A percentile compares a stretch with the other conserved stretches of the same genome.
Evolutionary conservation across 2,329 filamentous ascomycete species (phyloP).

Genomic region (Gliomastix tumulicola): DNA sequence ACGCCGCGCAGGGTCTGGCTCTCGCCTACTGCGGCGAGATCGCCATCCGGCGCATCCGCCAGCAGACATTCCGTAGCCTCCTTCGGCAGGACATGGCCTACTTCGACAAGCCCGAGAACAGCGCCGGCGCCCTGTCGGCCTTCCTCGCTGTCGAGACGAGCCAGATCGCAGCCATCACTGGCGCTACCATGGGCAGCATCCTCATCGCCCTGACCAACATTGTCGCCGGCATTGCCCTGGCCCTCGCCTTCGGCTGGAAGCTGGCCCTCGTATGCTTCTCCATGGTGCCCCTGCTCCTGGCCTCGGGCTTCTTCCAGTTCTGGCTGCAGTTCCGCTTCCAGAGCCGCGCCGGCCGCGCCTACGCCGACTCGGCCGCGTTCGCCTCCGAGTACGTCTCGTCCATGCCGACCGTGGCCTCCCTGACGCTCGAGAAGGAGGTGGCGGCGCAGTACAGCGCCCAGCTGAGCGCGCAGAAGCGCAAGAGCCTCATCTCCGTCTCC

Average conservation of each 20-base stretch:
- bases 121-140: conserved; percentile 52
- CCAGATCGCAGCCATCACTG: conserved; percentile 55
- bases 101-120: conserved; percentile 54
- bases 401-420: conserved; percentile 63
- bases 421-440: conserved; percentile 64
- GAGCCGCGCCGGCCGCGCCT: conserved; percentile 53
- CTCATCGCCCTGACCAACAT: conserved; percentile 59
- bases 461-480: conserved; percentile 50
- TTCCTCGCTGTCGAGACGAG: conserved; percentile 49
- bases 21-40: conserved; percentile 43
- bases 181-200: conserved; percentile 56
- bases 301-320: conserved; percentile 41
- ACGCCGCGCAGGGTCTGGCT: conserved; percentile 43
- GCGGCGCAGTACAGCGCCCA: conserved; percentile 53
- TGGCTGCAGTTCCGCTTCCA: conserved; percentile 63
- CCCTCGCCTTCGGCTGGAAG: conserved; percentile 72
- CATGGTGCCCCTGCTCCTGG: conserved; percentile 45
- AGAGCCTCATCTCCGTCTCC: conserved; percentile 60
- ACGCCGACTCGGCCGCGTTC: conserved; percentile 66
- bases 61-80: conserved; percentile 55
- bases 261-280: conserved; percentile 61
- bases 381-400: conserved; percentile 68
- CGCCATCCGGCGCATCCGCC: conserved; percentile 44
- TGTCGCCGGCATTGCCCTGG: conserved; percentile 56
- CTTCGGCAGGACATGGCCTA: conserved; percentile 51